phyloP scores from a whole-genome alignment of 345 rosid species.

The Hirschfeldia incana region DNA sequence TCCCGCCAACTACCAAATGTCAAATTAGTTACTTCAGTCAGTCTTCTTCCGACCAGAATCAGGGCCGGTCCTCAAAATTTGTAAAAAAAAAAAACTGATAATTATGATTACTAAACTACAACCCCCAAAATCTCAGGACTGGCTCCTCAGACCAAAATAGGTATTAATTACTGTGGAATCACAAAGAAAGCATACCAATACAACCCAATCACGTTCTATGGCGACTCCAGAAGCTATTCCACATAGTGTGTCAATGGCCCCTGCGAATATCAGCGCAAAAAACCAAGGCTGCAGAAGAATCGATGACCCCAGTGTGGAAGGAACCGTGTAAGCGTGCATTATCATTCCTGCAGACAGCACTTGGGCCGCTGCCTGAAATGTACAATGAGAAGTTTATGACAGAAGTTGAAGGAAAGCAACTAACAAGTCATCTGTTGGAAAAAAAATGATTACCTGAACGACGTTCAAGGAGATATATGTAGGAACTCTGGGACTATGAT shows the following conservation, averaged over 20 bases:
- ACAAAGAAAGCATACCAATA: slow-evolving; percentile 59
- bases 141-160: background rate
- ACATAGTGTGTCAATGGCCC: slow-evolving; percentile 78
- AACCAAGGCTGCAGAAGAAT: slow-evolving; percentile 85
- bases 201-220: slow-evolving; percentile 95
- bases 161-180: slow-evolving; percentile 4
- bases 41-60: background rate
- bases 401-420: slow-evolving; percentile 10
- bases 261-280: slow-evolving; percentile 64
- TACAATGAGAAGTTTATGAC: background rate
- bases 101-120: too few species aligned
- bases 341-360: slow-evolving; percentile 84
- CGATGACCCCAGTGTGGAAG: slow-evolving; percentile 54
- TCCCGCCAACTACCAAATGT: slow-evolving; percentile 70
- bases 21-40: slow-evolving; percentile 4
- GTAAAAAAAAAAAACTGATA: too few species aligned
- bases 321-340: slow-evolving; percentile 65
- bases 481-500: slow-evolving; percentile 82
- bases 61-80: too few species aligned
- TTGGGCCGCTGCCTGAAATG: slow-evolving; percentile 73
- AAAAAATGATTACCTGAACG: slow-evolving; percentile 55
- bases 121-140: too few species aligned
- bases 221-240: slow-evolving; percentile 90
- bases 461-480: slow-evolving; percentile 67
- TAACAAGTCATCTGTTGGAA: background rate